Evolutionary conservation across 352 stramenopile genomes (phyloP), one percentile per base, ranked within the genome.

Genomic region (Nothophytophthora sp.): DNA sequence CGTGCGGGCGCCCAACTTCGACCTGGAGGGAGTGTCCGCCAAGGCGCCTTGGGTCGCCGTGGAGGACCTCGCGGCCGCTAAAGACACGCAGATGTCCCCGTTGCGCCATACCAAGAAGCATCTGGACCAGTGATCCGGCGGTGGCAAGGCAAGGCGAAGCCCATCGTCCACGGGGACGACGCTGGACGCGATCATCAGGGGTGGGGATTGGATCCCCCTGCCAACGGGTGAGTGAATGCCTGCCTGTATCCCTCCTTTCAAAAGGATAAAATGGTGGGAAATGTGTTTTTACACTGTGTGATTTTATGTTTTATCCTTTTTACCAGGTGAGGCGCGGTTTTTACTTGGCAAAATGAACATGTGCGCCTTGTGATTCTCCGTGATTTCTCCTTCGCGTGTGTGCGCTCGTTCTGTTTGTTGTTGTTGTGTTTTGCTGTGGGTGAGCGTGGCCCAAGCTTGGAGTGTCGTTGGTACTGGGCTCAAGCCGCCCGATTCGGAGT

Each of bases 1-100:
- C 8, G 77, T 88, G 50, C 76, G 65, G 49, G 77, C 79, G 34
- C 71, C 79, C 25, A 90, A 90, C 55, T 83, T 89, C 52, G 75
- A 90, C 46, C 29, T 90, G 37, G 71, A 76, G 29, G 67, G 74
- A 37, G 63, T 76, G 22, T 78, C 74, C 30, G 66, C 76, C 27
- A 86, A 81, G 55, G 79, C 77, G 20, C 82, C 82, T 11, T 90
- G 82, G 80, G 81, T 76, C 40, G 47, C 75, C 19, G 79, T 88
- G 42, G 75, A 88, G 55, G 62, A 55, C 22, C 55, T 86, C 33
- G 70, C 61, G 9, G 64, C 67, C 8, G 50, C 68, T 23, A 63
- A 62, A 18, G 73, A 89, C 43, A 88, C 67, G 28, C 30, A 64
- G 24, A 89, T 67, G 63, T 86, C 77, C 16, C 73, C 80, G 4